Conservation (phyloP, 73 alveolate species). For the Uronychia setigera region DNA sequence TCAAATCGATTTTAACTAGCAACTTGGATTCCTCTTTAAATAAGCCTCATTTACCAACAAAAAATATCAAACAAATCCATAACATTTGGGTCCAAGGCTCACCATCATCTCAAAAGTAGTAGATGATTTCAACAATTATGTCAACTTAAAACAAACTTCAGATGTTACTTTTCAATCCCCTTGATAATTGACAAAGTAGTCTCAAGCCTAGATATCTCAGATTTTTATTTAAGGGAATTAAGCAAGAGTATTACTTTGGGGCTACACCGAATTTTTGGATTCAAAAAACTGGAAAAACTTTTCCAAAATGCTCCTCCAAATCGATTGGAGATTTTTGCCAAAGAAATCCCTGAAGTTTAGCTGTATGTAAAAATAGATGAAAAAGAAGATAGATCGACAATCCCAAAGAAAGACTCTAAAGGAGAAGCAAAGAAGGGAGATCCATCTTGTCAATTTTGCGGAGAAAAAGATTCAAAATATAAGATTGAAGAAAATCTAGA, state of each 20-base stretch:
- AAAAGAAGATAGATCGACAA: not conserved
- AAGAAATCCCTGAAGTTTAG: not conserved
- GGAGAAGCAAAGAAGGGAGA: not conserved
- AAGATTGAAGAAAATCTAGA: conserved; percentile 77
- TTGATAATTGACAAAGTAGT: not conserved
- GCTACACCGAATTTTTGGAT: not conserved
- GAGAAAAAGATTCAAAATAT: conserved; percentile 76
- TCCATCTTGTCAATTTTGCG: conserved; percentile 64
- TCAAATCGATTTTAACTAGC: not conserved
- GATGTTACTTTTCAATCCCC: not conserved
- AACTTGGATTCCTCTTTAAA: not conserved
- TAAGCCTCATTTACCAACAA: not conserved
- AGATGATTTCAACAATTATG: not conserved
- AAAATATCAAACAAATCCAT: not conserved
- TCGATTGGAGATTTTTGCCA: not conserved
- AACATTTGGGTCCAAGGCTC: not conserved
- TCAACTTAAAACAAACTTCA: not conserved
- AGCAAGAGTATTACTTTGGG: not conserved
- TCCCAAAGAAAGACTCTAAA: not conserved
- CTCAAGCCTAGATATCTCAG: not conserved
- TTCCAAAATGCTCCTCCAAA: not conserved
- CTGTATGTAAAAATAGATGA: too few relatives aligned
- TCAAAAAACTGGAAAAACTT: not conserved
- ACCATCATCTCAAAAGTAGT: not conserved
- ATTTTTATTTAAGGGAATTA: not conserved